Evolutionary conservation across 495 filamentous ascomycete genomes (phyloP).

Genomic region (Baudoinia panamericana): DNA sequence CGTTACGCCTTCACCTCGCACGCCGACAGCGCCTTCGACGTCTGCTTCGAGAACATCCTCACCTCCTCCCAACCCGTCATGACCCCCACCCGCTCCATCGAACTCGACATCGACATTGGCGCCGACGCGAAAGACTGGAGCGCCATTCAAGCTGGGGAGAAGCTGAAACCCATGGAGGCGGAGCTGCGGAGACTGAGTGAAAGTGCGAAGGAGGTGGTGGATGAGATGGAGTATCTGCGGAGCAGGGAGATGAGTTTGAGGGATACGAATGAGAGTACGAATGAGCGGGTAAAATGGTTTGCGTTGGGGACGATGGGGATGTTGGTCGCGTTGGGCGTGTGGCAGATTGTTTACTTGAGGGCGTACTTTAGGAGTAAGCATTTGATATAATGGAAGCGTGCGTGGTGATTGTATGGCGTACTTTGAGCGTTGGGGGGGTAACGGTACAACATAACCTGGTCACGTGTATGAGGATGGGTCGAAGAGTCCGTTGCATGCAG

Average conservation of each 20-base stretch:
- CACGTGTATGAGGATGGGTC: too few species aligned
- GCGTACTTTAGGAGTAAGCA: slow-evolving; percentile 71
- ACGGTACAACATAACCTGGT: too few species aligned
- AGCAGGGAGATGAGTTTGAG: slow-evolving; percentile 83
- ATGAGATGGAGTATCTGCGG: slow-evolving; percentile 58
- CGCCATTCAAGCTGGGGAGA: slow-evolving; percentile 89
- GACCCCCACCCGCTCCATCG: slow-evolving; percentile 60
- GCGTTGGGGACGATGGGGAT: slow-evolving; percentile 90
- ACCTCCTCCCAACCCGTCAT: slow-evolving; percentile 30
- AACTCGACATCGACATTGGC: slow-evolving; percentile 97
- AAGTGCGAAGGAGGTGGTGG: slow-evolving; percentile 29
- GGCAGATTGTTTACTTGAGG: slow-evolving; percentile 95
- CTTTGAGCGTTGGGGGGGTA: too few species aligned
- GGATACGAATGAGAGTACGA: slow-evolving; percentile 99
- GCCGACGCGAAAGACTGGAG: slow-evolving; percentile 98
- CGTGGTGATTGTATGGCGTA: not conserved
- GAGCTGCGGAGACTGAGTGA: slow-evolving; percentile 72
- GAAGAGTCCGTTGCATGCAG: too few species aligned
- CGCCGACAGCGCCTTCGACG: slow-evolving; percentile 86
- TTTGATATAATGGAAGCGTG: slow-evolving; percentile 20
- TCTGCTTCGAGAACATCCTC: slow-evolving; percentile 88
- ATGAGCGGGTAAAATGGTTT: slow-evolving; percentile 98
- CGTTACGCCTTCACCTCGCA: slow-evolving; percentile 93
- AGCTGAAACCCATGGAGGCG: slow-evolving; percentile 93
- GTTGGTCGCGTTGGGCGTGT: slow-evolving; percentile 76